These are phyloP conservation scores for Pythium dissimile DNA, from an alignment of 352 stramenopile genomes.

Conservation along the genomic window DNA sequence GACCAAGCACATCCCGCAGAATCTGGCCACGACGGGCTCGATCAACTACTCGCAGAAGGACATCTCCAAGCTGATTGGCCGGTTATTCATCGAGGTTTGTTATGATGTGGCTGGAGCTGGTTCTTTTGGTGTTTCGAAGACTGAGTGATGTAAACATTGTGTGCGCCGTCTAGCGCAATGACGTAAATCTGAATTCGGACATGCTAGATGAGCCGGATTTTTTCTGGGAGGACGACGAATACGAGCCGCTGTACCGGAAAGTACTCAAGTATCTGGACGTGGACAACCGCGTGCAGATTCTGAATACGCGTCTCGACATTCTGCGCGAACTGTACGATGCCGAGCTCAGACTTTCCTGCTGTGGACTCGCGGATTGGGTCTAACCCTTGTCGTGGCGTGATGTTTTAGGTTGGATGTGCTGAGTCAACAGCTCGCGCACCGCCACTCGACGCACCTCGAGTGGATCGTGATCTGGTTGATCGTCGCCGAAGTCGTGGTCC, in stretches of 20 bases:
- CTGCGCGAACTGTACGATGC: constrained; percentile 85
- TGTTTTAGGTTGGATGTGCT: constrained; percentile 85
- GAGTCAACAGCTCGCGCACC: constrained; percentile 87
- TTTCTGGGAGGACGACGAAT: constrained; percentile 93
- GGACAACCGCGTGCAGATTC: constrained; percentile 88
- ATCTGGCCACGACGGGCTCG: constrained; percentile 82
- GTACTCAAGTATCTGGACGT: constrained; percentile 93
- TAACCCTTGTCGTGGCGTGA: not conserved
- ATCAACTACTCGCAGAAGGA: constrained; percentile 90
- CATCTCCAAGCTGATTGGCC: constrained; percentile 90
- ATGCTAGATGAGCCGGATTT: constrained; percentile 94
- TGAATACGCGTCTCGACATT: constrained; percentile 94
- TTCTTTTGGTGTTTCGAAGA: too few relatives aligned
- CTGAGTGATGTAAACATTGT: not conserved
- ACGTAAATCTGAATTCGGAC: constrained; percentile 93
- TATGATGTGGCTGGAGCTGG: too few relatives aligned
- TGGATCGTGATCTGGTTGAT: constrained; percentile 95
- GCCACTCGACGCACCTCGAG: constrained; percentile 89
- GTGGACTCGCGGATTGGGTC: too few relatives aligned
- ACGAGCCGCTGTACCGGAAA: constrained; percentile 90
- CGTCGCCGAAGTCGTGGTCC: constrained; percentile 86
- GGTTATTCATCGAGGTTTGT: constrained; percentile 84
- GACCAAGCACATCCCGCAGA: constrained; percentile 87
- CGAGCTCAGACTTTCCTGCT: too few relatives aligned
- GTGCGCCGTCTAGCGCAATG: constrained; percentile 58